These are phyloP conservation scores for Epichloe sibirici DNA, from an alignment of 2,329 filamentous ascomycete genomes.

Conservation along the genomic window DNA sequence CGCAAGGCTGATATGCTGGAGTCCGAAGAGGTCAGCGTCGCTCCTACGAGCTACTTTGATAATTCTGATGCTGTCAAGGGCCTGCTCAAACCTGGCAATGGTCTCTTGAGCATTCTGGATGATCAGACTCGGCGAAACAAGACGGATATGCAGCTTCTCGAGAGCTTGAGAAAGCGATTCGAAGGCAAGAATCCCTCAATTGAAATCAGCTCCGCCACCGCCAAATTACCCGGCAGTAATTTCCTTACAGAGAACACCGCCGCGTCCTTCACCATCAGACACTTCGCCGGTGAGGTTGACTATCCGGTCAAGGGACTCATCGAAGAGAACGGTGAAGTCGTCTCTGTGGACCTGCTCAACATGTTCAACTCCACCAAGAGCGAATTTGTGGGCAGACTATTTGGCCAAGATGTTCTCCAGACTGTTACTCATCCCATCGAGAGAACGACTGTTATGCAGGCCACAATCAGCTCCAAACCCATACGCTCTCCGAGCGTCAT, in stretches of 20 bases:
- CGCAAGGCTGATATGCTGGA: slow-evolving; percentile 87
- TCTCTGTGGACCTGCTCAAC: slow-evolving; percentile 92
- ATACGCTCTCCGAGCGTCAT: slow-evolving; percentile 88
- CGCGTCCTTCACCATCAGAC: slow-evolving; percentile 78
- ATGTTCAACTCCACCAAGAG: slow-evolving; percentile 81
- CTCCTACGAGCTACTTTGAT: slow-evolving; percentile 93
- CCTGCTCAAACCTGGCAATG: slow-evolving; percentile 83
- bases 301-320: slow-evolving; percentile 79
- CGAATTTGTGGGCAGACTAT: slow-evolving; percentile 77
- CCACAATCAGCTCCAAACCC: slow-evolving; percentile 90
- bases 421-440: slow-evolving; percentile 91
- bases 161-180: slow-evolving; percentile 84
- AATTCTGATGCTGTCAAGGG: slow-evolving; percentile 91
- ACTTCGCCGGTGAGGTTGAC: slow-evolving; percentile 94
- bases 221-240: slow-evolving; percentile 75
- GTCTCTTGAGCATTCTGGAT: slow-evolving; percentile 84
- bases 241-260: slow-evolving; percentile 73
- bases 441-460: slow-evolving; percentile 83
- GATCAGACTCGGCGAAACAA: slow-evolving; percentile 87
- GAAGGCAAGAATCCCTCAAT: slow-evolving; percentile 91
- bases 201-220: slow-evolving; percentile 59
- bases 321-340: slow-evolving; percentile 92
- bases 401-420: slow-evolving; percentile 90
- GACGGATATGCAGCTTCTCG: slow-evolving; percentile 79
- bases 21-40: slow-evolving; percentile 80